Evolutionary conservation across 1,139 yeast species (phyloP).

Genomic region (Tardiomyces depauwii): DNA sequence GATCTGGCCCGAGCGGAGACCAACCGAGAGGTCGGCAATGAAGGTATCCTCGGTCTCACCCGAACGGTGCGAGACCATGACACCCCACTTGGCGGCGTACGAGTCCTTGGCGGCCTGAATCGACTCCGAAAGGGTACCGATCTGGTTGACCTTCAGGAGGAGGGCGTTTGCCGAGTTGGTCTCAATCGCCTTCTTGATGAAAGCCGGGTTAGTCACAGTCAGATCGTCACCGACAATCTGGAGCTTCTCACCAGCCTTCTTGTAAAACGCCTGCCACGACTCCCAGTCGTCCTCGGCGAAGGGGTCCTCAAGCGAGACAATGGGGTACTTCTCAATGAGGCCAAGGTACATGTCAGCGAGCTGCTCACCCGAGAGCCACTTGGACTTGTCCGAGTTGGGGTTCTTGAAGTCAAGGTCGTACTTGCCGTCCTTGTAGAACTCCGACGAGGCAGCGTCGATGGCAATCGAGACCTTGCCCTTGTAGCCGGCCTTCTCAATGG

Average conservation of each 20-base stretch:
- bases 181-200: constrained; percentile 90
- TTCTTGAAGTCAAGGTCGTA: constrained; percentile 97
- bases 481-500: constrained; percentile 89
- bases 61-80: constrained; percentile 95
- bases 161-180: constrained; percentile 89
- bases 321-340: constrained; percentile 82
- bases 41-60: constrained; percentile 98
- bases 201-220: constrained; percentile 92
- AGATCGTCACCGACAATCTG: constrained; percentile 96
- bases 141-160: constrained; percentile 84
- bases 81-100: constrained; percentile 92
- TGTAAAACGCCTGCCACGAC: constrained; percentile 82
- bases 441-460: constrained; percentile 92
- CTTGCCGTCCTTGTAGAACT: constrained; percentile 89
- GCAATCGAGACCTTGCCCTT: constrained; percentile 84
- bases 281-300: constrained; percentile 99
- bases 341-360: constrained; percentile 72
- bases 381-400: constrained; percentile 77
- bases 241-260: constrained; percentile 49
- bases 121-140: constrained; percentile 85
- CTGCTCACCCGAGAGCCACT: constrained; percentile 82
- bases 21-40: constrained; percentile 94
- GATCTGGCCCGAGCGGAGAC: constrained; percentile 94
- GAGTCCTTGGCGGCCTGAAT: constrained; percentile 89
- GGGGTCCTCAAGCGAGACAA: constrained; percentile 95